phyloP scores from a whole-genome alignment of 2,329 filamentous ascomycete species.

The Paramyrothecium sp. region DNA sequence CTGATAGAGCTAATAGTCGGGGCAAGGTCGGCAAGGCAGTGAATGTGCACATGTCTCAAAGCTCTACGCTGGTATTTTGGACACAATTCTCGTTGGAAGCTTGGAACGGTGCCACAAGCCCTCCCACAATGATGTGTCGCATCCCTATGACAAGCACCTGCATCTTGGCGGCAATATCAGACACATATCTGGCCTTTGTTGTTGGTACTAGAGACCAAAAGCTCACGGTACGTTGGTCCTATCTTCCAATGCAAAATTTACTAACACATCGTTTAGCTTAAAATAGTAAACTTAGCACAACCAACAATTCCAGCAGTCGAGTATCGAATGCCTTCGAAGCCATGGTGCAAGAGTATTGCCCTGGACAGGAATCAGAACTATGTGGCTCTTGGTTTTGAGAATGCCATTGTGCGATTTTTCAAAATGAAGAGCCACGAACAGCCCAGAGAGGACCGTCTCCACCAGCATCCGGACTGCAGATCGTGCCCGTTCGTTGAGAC shows the following conservation, averaged over 20 bases:
- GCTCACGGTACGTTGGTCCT: constrained; percentile 28
- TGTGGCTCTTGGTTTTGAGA: constrained; percentile 38
- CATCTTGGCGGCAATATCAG: constrained; percentile 34
- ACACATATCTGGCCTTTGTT: constrained; percentile 34
- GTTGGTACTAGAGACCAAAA: constrained; percentile 38
- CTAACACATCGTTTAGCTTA: constrained; percentile 22
- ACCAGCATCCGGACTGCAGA: constrained; percentile 32
- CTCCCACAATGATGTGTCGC: constrained; percentile 27
- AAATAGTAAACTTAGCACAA: constrained; percentile 33
- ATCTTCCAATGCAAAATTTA: not conserved
- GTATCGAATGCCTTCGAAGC: constrained; percentile 34
- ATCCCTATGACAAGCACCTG: constrained; percentile 36
- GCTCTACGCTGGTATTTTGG: constrained; percentile 38
- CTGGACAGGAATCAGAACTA: constrained; percentile 37
- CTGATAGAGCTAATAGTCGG: constrained; percentile 20
- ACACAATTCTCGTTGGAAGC: constrained; percentile 34
- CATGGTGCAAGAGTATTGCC: constrained; percentile 36
- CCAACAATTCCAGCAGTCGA: constrained; percentile 28
- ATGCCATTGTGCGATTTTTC: constrained; percentile 36
- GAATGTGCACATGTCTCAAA: constrained; percentile 34
- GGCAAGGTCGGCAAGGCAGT: constrained; percentile 29
- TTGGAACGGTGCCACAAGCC: constrained; percentile 35
- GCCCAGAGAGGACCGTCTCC: constrained; percentile 34
- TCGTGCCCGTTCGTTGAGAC: constrained; percentile 36
- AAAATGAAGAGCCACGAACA: constrained; percentile 29